A percentile compares a stretch with the other conserved stretches of the same genome.
Evolutionary conservation across 495 filamentous ascomycete species (phyloP).

Genomic region (Astrothelium subdiscretum): DNA sequence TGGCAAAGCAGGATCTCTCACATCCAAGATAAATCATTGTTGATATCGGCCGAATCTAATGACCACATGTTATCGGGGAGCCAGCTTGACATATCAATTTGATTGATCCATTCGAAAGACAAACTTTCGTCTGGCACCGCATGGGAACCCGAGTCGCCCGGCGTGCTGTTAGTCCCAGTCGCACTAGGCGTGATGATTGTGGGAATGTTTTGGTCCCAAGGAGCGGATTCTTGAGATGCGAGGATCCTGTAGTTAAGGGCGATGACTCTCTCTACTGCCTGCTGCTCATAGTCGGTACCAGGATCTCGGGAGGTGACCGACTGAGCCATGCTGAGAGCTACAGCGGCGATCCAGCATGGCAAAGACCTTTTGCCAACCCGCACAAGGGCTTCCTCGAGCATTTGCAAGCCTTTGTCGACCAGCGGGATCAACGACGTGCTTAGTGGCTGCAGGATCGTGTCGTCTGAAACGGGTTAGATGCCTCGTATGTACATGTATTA

Average conservation of each 20-base stretch:
- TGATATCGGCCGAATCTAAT: background rate
- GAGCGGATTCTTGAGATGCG: conserved; percentile 15
- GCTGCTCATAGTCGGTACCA: conserved; percentile 10
- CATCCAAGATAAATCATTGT: background rate
- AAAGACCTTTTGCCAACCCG: background rate
- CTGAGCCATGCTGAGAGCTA: background rate
- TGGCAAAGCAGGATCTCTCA: background rate
- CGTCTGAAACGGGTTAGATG: background rate
- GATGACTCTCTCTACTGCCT: conserved; percentile 16
- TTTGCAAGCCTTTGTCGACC: background rate
- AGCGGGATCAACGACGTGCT: background rate
- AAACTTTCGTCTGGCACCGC: background rate
- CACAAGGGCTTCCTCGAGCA: background rate
- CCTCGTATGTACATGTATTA: background rate
- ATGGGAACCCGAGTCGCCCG: background rate
- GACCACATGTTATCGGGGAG: background rate
- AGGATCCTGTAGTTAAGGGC: conserved; percentile 17
- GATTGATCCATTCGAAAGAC: background rate
- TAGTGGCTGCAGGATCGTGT: background rate
- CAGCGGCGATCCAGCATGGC: background rate
- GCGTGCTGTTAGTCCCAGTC: background rate
- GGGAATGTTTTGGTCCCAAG: background rate
- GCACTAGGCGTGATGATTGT: background rate
- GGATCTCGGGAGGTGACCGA: background rate
- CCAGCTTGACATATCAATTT: background rate